phyloP scores from a whole-genome alignment of 257 asterid species.

The Salvia rosmarinus region DNA sequence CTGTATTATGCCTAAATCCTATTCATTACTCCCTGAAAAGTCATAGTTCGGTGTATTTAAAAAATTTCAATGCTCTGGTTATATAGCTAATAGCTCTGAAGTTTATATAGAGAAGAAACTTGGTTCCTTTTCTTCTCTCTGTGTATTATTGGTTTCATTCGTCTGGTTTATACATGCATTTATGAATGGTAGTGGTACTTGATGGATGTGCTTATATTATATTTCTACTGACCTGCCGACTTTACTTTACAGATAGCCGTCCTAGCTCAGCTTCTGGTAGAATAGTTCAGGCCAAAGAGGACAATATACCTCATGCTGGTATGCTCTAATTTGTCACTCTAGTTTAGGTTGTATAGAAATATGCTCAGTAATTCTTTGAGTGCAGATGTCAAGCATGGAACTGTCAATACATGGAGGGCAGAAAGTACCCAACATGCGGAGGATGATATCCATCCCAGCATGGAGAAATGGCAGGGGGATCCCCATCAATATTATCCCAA shows the following conservation, averaged over 20 bases:
- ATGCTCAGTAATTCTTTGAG: conserved; percentile 23
- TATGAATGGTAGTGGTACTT: conserved; percentile 23
- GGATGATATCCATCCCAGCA: conserved; percentile 55
- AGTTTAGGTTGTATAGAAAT: conserved; percentile 10
- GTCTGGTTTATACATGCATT: conserved; percentile 11
- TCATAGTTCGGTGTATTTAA: background rate
- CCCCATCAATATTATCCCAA: conserved; percentile 64
- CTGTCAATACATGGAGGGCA: conserved; percentile 59
- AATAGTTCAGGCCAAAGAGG: conserved; percentile 47
- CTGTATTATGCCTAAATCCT: conserved; percentile 15
- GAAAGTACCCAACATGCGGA: conserved; percentile 57
- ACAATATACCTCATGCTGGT: conserved; percentile 60
- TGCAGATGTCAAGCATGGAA: conserved; percentile 62
- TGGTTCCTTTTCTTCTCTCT: background rate
- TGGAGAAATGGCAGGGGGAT: conserved; percentile 82
- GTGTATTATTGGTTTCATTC: background rate
- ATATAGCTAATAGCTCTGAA: background rate
- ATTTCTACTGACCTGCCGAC: conserved; percentile 33
- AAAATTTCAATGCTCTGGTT: conserved; percentile 4
- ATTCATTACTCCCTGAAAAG: conserved; percentile 2
- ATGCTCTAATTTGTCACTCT: conserved; percentile 29
- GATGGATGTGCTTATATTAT: background rate
- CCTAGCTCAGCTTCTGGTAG: conserved; percentile 79
- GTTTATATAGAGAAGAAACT: background rate
- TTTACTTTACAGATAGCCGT: conserved; percentile 56